phyloP scores from a whole-genome alignment of 306 rosid genomes.

The Glycine tomentella region DNA sequence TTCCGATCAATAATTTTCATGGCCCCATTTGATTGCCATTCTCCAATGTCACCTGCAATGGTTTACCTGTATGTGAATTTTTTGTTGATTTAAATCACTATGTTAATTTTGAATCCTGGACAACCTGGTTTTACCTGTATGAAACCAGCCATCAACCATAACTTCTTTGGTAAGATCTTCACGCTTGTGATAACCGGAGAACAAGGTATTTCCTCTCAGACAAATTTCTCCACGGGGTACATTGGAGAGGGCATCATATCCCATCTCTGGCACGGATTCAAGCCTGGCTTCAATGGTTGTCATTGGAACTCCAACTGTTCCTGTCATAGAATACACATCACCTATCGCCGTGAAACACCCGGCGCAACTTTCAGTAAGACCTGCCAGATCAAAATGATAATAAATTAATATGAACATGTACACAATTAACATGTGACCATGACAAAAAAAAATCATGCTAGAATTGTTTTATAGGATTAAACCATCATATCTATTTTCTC shows the following conservation, averaged over 20 bases:
- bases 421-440: constrained; percentile 32
- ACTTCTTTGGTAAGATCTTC: constrained; percentile 83
- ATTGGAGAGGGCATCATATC: constrained; percentile 77
- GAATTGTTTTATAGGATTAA: background rate
- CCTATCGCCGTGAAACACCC: constrained; percentile 82
- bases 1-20: constrained; percentile 93
- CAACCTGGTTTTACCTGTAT: constrained; percentile 71
- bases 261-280: constrained; percentile 66
- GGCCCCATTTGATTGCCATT: constrained; percentile 90
- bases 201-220: constrained; percentile 74
- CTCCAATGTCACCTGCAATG: constrained; percentile 91
- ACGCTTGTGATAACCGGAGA: constrained; percentile 86
- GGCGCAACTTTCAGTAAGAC: constrained; percentile 91
- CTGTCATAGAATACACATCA: constrained; percentile 75
- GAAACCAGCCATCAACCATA: constrained; percentile 92
- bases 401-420: constrained; percentile 20
- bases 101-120: background rate
- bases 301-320: constrained; percentile 84
- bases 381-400: constrained; percentile 45
- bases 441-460: background rate
- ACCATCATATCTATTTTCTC: background rate
- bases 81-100: background rate
- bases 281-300: constrained; percentile 91
- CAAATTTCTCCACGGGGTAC: constrained; percentile 87
- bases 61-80: background rate